Evolutionary conservation across 2,329 filamentous ascomycete species (phyloP), one percentile per base, ranked within the genome.

Genomic region (Pyrenochaeta sp.): DNA sequence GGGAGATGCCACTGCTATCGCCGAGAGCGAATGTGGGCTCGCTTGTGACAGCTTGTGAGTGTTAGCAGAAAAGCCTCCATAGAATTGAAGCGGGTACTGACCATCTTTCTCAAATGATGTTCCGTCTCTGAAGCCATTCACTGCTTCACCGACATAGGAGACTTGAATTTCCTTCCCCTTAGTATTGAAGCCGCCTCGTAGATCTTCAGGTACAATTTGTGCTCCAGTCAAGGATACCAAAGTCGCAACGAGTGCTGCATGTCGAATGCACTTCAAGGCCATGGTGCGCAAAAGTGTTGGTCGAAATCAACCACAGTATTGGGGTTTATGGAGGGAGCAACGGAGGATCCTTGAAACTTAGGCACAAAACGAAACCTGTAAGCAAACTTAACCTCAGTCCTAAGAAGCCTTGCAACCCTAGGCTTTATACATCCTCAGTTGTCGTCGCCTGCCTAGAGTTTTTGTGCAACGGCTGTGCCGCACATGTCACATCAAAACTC

Each of bases 11-110:
- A 15, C 63, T 68, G 45, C 63, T 68, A 51, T 75, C 73, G 21
- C 73, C 72, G 2, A 74, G 61, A 7, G 71, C 72, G 31, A 75
- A 75, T 15, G 58, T 66, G 7, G 72, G 72, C 35, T 66, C 64
- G 42, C 57, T 51, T 42, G 60, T 35, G n/a, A 72, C 68, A 3
- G 59, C 71, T 72, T 21, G 35, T 69, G 41, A 64, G 53, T 33
- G 33, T 9, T n/a, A 20, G 14, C 15, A 11, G 7, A 14, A 35
- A 20, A 17, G 4, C 14, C 11, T 17, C 11, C 9, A 9, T 5
- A 9, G 9, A 35, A 35, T 4, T 27, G 17, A 4, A 17, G 33
- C 32, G 40, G 5, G 6, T 10, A 61, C 67, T 42, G 42, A 69
- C 68, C 60, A 33, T 67, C 54, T 56, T 65, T 61, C 2, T 51